Conservation (phyloP, 139 green algal species). For the Chlamydomonas schloesseri region DNA sequence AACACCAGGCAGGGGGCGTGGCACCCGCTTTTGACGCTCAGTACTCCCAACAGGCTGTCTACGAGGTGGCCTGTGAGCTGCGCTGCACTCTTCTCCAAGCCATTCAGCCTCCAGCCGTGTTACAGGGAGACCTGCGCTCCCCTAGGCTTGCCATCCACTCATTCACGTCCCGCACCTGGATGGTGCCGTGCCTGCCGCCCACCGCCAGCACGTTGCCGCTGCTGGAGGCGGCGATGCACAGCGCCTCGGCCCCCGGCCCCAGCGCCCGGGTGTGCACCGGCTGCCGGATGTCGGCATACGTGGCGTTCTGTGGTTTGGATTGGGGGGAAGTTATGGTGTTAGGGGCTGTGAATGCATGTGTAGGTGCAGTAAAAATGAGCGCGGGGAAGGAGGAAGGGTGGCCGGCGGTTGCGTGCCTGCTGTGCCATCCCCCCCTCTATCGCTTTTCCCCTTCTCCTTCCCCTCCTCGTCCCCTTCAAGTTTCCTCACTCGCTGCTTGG, state of each 20-base stretch:
- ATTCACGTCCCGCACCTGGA: conserved; percentile 44
- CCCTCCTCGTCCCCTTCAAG: neutral
- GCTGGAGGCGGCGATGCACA: conserved; percentile 12
- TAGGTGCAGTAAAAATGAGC: neutral
- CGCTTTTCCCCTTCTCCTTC: neutral
- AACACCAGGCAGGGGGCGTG: neutral
- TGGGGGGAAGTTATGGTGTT: neutral
- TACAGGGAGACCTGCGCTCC: too few species aligned
- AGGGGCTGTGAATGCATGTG: neutral
- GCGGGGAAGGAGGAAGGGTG: too few species aligned
- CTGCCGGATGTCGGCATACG: conserved; percentile 4
- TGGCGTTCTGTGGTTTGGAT: conserved; percentile 19
- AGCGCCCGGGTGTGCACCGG: neutral
- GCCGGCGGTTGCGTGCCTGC: too few species aligned
- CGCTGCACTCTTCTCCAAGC: too few species aligned
- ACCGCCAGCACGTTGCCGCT: conserved; percentile 49
- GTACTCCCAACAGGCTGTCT: too few species aligned
- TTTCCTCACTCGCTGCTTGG: neutral
- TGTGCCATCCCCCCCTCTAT: neutral
- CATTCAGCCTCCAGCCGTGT: too few species aligned
- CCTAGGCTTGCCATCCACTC: too few species aligned
- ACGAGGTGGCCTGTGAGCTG: too few species aligned
- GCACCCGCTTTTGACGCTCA: too few species aligned
- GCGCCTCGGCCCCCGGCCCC: conserved; percentile 18
- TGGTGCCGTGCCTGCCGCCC: conserved; percentile 33